Conservation (phyloP, 2,329 filamentous ascomycete species). For the Capronia americana region DNA sequence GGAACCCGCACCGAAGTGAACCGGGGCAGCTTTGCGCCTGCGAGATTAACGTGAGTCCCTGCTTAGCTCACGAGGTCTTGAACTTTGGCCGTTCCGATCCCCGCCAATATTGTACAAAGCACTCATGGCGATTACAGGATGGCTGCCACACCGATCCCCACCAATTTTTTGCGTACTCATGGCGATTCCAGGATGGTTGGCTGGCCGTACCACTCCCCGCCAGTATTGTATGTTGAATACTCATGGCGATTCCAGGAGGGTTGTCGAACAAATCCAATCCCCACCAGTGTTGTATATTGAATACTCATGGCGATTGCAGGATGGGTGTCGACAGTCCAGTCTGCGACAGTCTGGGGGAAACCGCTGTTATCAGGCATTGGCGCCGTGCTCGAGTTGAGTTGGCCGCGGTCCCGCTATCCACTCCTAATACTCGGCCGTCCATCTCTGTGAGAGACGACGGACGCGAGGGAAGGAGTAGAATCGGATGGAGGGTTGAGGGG, state of each 20-base stretch:
- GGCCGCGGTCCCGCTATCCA: slow-evolving; percentile 17
- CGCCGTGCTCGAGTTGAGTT: slow-evolving; percentile 12
- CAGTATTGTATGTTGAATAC: slow-evolving; percentile 1
- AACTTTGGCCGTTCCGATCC: slow-evolving; percentile 6
- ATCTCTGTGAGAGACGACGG: slow-evolving; percentile 8
- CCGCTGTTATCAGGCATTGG: slow-evolving; percentile 19
- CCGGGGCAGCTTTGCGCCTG: slow-evolving; percentile 6
- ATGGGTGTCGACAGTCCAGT: slow-evolving; percentile 10
- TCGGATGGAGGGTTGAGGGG: not conserved
- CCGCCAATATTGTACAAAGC: slow-evolving; percentile 8
- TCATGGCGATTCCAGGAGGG: slow-evolving; percentile 8
- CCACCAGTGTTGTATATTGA: slow-evolving; percentile 7
- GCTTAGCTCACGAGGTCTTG: slow-evolving; percentile 9
- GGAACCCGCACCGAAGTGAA: slow-evolving; percentile 8
- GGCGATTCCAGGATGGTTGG: slow-evolving; percentile 11
- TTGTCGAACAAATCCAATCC: slow-evolving; percentile 4
- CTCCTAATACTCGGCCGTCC: slow-evolving; percentile 4
- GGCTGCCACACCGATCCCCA: slow-evolving; percentile 4
- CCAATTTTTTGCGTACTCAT: not conserved
- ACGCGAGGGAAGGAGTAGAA: not conserved
- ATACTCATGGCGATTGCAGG: slow-evolving; percentile 8
- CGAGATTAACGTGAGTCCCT: slow-evolving; percentile 11
- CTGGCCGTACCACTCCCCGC: slow-evolving; percentile 7
- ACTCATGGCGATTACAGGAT: slow-evolving; percentile 7
- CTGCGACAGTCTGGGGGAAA: slow-evolving; percentile 17